Evolutionary conservation across 306 rosid species (phyloP), one percentile per base, ranked within the genome.

Genomic region (Dryas alaskensis): DNA sequence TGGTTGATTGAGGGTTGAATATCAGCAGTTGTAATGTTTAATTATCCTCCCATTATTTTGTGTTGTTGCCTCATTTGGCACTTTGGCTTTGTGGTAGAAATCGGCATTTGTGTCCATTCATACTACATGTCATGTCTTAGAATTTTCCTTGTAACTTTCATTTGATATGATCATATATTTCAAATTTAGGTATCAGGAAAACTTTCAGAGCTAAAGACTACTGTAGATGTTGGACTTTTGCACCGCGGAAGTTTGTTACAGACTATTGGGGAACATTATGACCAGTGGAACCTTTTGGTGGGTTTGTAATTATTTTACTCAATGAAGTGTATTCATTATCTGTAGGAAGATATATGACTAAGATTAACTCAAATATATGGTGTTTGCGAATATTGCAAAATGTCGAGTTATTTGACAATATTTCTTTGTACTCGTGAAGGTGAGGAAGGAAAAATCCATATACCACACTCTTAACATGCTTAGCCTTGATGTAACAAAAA

Each of bases 401-500:
- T 73, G 63, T 60, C 19, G 82, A 75, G 58, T 75, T 76, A 19
- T 65, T 70, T 87, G 67, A 81, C 77, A 40, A 65, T 53, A 60
- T 73, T 65, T 80, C 71, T 78, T 70, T 83, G 74, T 67, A 81
- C 76, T 73, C 71, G 1, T 85, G 77, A 84, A 93, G 98, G 98
- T 81, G 87, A 89, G 88, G 83, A 93, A 89, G 86, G 98, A 93
- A 83, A 93, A 93, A 79, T 90, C 97, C 60, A 75, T 91, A 78
- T 80, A 93, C 86, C 98, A 93, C 78, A 90, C 87, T 66, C 84
- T 93, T 65, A 89, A 93, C 87, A 93, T 93, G 98, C 89, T 93
- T 69, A 93, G 98, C 80, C 89, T 91, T 78, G 98, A 93, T 76
- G 98, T 93, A 75, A 91, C 98, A 0, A 93, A 88, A 84, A 91